phyloP scores from a whole-genome alignment of 768 basidiomycete species.

The Kwoniella mangroviensis region DNA sequence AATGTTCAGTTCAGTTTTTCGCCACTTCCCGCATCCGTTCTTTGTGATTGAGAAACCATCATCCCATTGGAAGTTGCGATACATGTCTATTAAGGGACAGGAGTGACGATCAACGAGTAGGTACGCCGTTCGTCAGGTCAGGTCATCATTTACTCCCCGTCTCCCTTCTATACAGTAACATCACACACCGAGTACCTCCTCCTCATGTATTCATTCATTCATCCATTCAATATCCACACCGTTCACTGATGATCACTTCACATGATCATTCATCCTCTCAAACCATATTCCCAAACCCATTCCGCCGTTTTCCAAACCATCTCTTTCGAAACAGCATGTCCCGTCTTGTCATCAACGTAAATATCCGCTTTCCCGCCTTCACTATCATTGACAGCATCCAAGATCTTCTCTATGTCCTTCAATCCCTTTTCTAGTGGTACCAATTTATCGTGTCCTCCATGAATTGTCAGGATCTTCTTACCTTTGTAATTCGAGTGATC shows the following conservation, averaged over 20 bases:
- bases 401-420: conserved; percentile 65
- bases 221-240: no score
- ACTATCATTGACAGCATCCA: conserved; percentile 60
- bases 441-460: conserved; percentile 68
- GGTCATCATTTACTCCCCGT: no score
- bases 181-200: no score
- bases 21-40: no score
- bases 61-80: no score
- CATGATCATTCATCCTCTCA: conserved; percentile 17
- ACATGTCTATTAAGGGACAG: no score
- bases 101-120: no score
- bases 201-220: no score
- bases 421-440: conserved; percentile 70
- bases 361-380: conserved; percentile 65
- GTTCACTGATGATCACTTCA: background rate
- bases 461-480: conserved; percentile 75
- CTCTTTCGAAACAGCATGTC: conserved; percentile 67
- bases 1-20: no score
- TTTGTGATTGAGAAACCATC: no score
- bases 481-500: conserved; percentile 64
- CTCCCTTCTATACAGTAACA: no score
- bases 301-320: conserved; percentile 64
- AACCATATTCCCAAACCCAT: conserved; percentile 53
- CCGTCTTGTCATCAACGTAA: conserved; percentile 64
- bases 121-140: no score